A percentile compares a stretch with the other conserved stretches of the same genome.
These are phyloP conservation scores for Phytophthora hybrid DNA, from an alignment of 352 stramenopile species.

Conservation along the genomic window DNA sequence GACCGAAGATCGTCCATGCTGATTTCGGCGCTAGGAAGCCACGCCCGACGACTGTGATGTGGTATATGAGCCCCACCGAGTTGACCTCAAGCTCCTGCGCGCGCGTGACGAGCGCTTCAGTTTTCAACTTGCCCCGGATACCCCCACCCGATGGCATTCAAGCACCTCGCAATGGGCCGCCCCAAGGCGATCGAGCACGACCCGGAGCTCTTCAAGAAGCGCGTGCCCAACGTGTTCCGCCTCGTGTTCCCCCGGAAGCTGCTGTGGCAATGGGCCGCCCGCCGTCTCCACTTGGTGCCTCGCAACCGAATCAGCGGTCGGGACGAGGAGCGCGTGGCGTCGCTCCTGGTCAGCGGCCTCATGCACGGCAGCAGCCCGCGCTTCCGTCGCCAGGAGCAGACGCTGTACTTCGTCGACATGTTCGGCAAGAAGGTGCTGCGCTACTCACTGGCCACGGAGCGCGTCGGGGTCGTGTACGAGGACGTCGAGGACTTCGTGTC, in stretches of 20 bases:
- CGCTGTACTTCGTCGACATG: constrained; percentile 74
- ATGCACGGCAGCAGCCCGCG: constrained; percentile 65
- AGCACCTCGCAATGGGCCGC: constrained; percentile 1
- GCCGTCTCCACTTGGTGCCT: constrained; percentile 20
- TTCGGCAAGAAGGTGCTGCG: constrained; percentile 57
- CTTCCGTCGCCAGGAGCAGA: constrained; percentile 63
- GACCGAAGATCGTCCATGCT: constrained; percentile 13
- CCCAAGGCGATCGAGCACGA: constrained; percentile 13
- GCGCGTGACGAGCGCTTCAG: constrained; percentile 30
- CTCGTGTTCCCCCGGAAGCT: constrained; percentile 38
- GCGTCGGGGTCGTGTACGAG: constrained; percentile 52
- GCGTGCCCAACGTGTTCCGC: constrained; percentile 23
- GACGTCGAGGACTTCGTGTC: constrained; percentile 56
- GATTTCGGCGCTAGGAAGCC: constrained; percentile 24
- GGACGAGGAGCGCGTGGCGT: constrained; percentile 43
- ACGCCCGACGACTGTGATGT: constrained; percentile 18
- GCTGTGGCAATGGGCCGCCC: constrained; percentile 35
- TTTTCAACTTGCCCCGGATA: constrained; percentile 19
- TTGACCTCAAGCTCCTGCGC: constrained; percentile 3
- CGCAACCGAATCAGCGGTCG: constrained; percentile 5
- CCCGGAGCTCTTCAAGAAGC: constrained; percentile 39
- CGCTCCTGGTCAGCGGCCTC: constrained; percentile 47
- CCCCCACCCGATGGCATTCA: constrained; percentile 21
- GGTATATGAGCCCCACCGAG: constrained; percentile 28
- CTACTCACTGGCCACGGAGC: constrained; percentile 52